phyloP scores from a whole-genome alignment of 1,139 yeast genomes.

The Spencermartinsiella ligniputridi region DNA sequence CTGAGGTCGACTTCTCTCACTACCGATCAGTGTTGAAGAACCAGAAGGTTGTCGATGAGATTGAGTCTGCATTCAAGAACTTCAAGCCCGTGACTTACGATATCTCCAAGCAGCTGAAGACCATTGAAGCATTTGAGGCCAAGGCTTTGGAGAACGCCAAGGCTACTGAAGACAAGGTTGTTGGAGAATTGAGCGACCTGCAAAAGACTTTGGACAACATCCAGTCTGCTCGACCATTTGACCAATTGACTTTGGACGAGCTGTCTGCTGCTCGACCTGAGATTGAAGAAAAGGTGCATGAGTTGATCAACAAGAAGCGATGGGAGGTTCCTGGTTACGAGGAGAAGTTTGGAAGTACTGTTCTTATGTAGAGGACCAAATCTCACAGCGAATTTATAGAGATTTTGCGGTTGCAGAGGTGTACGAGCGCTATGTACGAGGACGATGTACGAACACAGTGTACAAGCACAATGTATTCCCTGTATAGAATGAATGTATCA shows the following conservation, averaged over 20 bases:
- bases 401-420: no score
- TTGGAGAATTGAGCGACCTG: slow-evolving; percentile 79
- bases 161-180: slow-evolving; percentile 84
- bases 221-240: slow-evolving; percentile 96
- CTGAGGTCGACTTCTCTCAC: slow-evolving; percentile 73
- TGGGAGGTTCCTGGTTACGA: slow-evolving; percentile 98
- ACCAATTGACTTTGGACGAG: slow-evolving; percentile 92
- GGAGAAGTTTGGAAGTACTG: slow-evolving; percentile 94
- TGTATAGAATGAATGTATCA: no score
- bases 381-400: no score
- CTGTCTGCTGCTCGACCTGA: slow-evolving; percentile 95
- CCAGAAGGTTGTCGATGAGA: slow-evolving; percentile 71
- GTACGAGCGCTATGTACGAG: no score
- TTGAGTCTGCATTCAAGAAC: slow-evolving; percentile 67
- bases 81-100: slow-evolving; percentile 86
- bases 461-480: not conserved
- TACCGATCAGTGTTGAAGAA: slow-evolving; percentile 82
- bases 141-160: slow-evolving; percentile 96
- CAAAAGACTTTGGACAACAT: slow-evolving; percentile 87
- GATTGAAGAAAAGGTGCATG: slow-evolving; percentile 90
- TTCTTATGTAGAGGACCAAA: slow-evolving; percentile 77
- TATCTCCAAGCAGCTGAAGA: slow-evolving; percentile 82
- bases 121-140: slow-evolving; percentile 89
- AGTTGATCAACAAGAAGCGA: slow-evolving; percentile 95
- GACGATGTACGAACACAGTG: no score